Evolutionary conservation across 2,329 filamentous ascomycete genomes (phyloP).

Genomic region (Tricladium varicosporioides): DNA sequence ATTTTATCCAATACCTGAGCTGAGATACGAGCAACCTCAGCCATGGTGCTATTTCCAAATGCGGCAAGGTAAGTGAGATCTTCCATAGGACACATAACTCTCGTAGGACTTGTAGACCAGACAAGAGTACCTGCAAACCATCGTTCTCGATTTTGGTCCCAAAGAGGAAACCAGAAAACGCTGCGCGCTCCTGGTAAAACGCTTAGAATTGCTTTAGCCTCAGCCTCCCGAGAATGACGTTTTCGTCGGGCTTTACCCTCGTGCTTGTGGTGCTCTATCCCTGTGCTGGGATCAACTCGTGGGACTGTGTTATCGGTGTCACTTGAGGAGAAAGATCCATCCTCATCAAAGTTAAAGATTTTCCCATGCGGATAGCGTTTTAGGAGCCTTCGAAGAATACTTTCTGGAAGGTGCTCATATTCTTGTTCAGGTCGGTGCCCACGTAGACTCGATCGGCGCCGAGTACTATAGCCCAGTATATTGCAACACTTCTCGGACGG

Average conservation of each 20-base stretch:
- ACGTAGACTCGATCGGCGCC: conserved; percentile 27
- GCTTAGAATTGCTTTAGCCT: conserved; percentile 33
- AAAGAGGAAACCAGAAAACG: conserved; percentile 47
- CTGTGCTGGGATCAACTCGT: conserved; percentile 7
- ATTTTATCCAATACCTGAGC: conserved; percentile 37
- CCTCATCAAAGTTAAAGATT: conserved; percentile 33
- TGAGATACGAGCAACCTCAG: conserved; percentile 51
- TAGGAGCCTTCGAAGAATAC: conserved; percentile 28
- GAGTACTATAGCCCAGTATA: conserved; percentile 32
- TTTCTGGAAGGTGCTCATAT: conserved; percentile 25
- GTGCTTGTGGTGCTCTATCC: conserved; percentile 3
- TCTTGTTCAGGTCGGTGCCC: conserved; percentile 24
- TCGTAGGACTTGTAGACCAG: conserved; percentile 44
- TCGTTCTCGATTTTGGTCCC: conserved; percentile 44
- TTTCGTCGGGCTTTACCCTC: conserved; percentile 18
- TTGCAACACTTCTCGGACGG: conserved; percentile 25
- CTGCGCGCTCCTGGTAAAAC: conserved; percentile 45
- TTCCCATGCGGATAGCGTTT: conserved; percentile 34
- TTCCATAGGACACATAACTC: conserved; percentile 43
- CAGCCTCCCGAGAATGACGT: conserved; percentile 25
- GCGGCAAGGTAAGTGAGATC: conserved; percentile 51
- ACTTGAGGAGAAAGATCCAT: conserved; percentile 27
- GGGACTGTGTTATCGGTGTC: conserved; percentile 23
- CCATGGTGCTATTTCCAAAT: conserved; percentile 54
- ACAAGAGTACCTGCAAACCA: conserved; percentile 51